These are phyloP conservation scores for Penicillium atrosanguineum DNA, from an alignment of 495 filamentous ascomycete species.

Conservation along the genomic window DNA sequence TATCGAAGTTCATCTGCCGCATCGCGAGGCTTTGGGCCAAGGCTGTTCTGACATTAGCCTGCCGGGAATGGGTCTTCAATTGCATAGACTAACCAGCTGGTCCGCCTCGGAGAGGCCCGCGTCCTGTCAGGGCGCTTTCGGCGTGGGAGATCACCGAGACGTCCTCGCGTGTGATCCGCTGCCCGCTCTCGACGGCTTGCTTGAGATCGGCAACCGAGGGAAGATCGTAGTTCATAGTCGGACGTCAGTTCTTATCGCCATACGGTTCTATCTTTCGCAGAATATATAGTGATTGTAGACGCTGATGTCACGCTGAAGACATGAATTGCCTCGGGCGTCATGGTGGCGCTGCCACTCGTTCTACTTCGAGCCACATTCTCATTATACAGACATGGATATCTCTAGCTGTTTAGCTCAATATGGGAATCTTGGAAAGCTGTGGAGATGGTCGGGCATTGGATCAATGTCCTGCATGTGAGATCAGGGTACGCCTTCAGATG, in stretches of 20 bases:
- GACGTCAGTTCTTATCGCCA: neutral
- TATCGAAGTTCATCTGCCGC: slow-evolving; percentile 39
- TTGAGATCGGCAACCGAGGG: slow-evolving; percentile 33
- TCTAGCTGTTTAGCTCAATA: no score
- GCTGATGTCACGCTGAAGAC: slow-evolving; percentile 34
- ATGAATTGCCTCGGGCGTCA: slow-evolving; percentile 11
- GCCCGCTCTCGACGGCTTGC: slow-evolving; percentile 31
- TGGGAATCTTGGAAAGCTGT: no score
- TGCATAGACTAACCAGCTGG: slow-evolving; percentile 40
- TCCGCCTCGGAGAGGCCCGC: slow-evolving; percentile 55
- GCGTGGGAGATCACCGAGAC: slow-evolving; percentile 36
- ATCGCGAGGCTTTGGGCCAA: slow-evolving; percentile 35
- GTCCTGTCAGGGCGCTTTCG: slow-evolving; percentile 38
- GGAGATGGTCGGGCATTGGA: no score
- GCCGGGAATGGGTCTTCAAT: neutral
- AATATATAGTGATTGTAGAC: slow-evolving; percentile 17
- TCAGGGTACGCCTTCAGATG: no score
- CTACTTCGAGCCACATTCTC: neutral
- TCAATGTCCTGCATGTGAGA: no score
- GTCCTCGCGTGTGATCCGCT: slow-evolving; percentile 35
- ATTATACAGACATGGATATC: neutral
- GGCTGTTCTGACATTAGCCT: slow-evolving; percentile 12
- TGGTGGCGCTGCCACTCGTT: slow-evolving; percentile 19
- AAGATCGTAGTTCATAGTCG: slow-evolving; percentile 22
- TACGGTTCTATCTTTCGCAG: neutral